These are phyloP conservation scores for Aspergillus sp. DNA, from an alignment of 2,329 filamentous ascomycete species.

Conservation along the genomic window DNA sequence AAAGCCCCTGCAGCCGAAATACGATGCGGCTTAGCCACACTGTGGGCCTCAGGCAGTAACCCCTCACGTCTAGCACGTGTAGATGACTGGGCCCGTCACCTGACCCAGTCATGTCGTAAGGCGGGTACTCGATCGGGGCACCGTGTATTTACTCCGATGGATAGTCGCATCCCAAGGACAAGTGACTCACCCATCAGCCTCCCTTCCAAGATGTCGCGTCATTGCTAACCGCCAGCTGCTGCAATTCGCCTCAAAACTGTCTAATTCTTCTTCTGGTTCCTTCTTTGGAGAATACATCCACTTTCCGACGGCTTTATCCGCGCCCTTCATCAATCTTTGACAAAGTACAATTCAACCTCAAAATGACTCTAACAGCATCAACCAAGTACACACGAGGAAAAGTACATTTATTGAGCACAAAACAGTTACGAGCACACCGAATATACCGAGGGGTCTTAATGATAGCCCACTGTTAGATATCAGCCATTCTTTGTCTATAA, in stretches of 20 bases:
- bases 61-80: not conserved
- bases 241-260: not conserved
- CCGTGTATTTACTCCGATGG: not conserved
- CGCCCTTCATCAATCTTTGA: not conserved
- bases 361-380: not conserved
- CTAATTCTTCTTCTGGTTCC: not conserved
- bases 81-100: conserved; percentile 6
- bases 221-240: not conserved
- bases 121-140: not conserved
- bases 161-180: not conserved
- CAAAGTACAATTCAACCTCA: not conserved
- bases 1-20: not conserved
- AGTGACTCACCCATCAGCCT: not conserved
- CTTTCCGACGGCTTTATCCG: not conserved
- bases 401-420: not conserved
- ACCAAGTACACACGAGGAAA: not conserved
- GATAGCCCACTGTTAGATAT: not conserved
- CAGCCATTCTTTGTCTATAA: not conserved
- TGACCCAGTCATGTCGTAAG: conserved; percentile 12
- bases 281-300: not conserved
- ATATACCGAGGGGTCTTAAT: not conserved
- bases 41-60: not conserved
- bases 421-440: not conserved
- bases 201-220: not conserved
- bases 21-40: not conserved